Conservation (phyloP, 2,329 filamentous ascomycete species). For the Penicillium sp. region DNA sequence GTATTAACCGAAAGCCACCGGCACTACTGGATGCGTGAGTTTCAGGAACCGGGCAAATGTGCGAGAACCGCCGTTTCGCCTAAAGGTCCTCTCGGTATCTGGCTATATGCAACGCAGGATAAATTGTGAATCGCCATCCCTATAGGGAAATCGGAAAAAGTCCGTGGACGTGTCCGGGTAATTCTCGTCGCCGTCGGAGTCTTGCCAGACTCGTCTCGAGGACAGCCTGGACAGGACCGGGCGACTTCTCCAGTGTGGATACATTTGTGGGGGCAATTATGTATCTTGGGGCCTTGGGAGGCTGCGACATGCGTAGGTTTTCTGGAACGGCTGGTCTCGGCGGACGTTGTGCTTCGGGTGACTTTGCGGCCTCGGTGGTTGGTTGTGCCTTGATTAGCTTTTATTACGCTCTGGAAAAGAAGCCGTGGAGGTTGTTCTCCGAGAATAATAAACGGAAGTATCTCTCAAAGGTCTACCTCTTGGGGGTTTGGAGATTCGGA, state of each 20-base stretch:
- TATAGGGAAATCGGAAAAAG: not conserved
- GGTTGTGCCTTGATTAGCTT: conserved; percentile 8
- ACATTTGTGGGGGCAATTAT: not conserved
- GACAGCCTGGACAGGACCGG: not conserved
- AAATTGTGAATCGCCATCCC: not conserved
- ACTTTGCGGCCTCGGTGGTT: conserved; percentile 18
- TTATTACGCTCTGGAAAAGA: not conserved
- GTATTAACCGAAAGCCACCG: conserved; percentile 12
- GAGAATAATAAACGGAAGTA: not conserved
- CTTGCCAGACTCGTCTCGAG: not conserved
- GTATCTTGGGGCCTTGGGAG: not conserved
- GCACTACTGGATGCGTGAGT: not conserved
- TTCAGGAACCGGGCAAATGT: conserved; percentile 4
- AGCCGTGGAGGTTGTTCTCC: not conserved
- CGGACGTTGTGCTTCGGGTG: not conserved
- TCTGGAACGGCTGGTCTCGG: conserved; percentile 17
- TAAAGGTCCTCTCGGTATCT: not conserved
- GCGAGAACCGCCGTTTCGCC: not conserved
- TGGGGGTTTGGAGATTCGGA: conserved; percentile 9
- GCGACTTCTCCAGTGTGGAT: not conserved
- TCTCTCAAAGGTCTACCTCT: too few relatives aligned
- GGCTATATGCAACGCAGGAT: not conserved
- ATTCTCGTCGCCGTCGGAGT: not conserved
- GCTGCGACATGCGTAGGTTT: not conserved
- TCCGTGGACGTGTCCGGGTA: not conserved